Percentiles rank a stretch among this genome's conserved stretches.
These are phyloP conservation scores for Calonectria montana DNA, from an alignment of 2,329 filamentous ascomycete genomes.

Conservation along the genomic window DNA sequence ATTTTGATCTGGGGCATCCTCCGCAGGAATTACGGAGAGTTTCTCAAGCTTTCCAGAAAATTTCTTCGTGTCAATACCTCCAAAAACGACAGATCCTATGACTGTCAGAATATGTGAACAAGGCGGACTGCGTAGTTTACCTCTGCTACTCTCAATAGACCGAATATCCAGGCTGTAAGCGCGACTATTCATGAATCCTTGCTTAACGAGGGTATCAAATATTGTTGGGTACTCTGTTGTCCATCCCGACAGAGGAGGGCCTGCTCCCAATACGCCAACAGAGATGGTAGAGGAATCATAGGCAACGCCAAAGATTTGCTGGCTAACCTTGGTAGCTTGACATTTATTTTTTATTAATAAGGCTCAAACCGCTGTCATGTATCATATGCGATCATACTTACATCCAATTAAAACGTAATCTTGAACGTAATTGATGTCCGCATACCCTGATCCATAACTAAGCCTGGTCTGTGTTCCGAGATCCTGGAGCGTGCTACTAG, in stretches of 20 bases:
- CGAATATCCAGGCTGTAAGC: conserved; percentile 51
- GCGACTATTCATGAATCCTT: conserved; percentile 52
- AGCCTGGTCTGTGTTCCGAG: conserved; percentile 40
- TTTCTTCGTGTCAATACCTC: conserved; percentile 67
- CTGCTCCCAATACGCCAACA: conserved; percentile 51
- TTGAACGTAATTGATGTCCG: conserved; percentile 48
- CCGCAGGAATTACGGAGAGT: conserved; percentile 64
- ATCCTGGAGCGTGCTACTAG: conserved; percentile 44
- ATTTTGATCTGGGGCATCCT: conserved; percentile 47
- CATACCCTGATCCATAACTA: conserved; percentile 48
- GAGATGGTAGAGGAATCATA: conserved; percentile 43
- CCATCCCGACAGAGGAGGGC: conserved; percentile 49
- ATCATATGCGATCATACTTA: conserved; percentile 32
- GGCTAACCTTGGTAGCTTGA: conserved; percentile 44
- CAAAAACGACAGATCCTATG: conserved; percentile 57
- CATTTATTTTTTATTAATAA: conserved; percentile 10
- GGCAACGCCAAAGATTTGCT: conserved; percentile 52
- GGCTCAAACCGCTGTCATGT: not conserved
- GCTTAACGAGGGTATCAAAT: conserved; percentile 48
- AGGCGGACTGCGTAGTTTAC: not conserved
- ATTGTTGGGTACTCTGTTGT: conserved; percentile 47
- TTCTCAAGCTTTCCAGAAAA: conserved; percentile 65
- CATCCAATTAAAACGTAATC: conserved; percentile 48
- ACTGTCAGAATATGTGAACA: not conserved
- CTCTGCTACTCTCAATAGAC: conserved; percentile 44